A percentile compares a stretch with the other conserved stretches of the same genome.
Evolutionary conservation across 2,329 filamentous ascomycete genomes (phyloP).

Genomic region (Bretziella fagacearum): DNA sequence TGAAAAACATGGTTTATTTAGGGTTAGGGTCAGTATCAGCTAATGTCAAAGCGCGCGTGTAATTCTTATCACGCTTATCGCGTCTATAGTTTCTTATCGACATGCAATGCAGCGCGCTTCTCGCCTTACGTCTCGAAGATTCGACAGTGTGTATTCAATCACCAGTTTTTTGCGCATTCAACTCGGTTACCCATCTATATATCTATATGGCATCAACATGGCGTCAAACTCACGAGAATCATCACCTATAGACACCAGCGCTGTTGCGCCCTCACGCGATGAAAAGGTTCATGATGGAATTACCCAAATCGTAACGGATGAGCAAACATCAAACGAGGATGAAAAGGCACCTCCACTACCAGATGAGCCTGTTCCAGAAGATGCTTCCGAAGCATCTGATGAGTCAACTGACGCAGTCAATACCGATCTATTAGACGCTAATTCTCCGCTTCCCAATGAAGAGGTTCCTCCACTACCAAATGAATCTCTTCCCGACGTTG

Average conservation of each 20-base stretch:
- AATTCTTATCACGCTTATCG: not conserved
- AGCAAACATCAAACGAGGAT: no score
- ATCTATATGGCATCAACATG: no score
- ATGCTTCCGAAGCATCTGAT: slow-evolving; percentile 18
- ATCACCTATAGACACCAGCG: no score
- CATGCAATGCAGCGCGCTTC: not conserved
- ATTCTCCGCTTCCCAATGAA: slow-evolving; percentile 8
- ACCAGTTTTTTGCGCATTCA: no score
- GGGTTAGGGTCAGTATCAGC: not conserved
- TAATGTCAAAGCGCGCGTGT: no score
- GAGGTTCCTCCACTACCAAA: slow-evolving; percentile 12
- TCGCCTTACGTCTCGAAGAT: not conserved
- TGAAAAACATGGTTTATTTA: no score
- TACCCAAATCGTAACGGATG: no score
- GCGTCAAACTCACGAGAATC: no score
- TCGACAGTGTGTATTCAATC: no score
- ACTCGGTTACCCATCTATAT: no score
- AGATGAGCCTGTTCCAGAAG: slow-evolving; percentile 29
- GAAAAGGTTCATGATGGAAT: no score
- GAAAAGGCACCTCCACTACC: not conserved
- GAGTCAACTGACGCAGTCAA: not conserved
- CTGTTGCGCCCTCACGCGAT: no score
- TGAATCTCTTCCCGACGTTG: slow-evolving; percentile 11
- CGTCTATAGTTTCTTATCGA: not conserved
- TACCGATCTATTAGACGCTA: not conserved